A percentile compares a stretch with the other conserved stretches of the same genome.
Evolutionary conservation across 106 monocot species (phyloP).

Genomic region (Hemerocallis citrina): DNA sequence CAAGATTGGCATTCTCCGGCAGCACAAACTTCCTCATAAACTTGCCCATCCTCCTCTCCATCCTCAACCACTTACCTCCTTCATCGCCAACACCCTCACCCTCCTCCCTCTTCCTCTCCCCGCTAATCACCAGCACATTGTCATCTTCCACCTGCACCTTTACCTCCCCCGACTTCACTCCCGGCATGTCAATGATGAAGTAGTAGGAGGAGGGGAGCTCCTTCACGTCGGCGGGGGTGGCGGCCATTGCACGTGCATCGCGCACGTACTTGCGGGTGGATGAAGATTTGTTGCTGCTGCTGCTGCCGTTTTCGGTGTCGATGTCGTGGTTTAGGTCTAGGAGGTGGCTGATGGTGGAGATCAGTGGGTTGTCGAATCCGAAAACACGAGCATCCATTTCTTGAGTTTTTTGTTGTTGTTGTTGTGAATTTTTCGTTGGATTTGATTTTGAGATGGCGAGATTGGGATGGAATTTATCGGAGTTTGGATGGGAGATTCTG

Average conservation of each 20-base stretch:
- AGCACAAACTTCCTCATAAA: conserved; percentile 65
- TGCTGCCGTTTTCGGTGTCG: background rate
- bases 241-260: conserved; percentile 51
- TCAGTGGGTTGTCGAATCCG: background rate
- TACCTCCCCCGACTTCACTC: conserved; percentile 35
- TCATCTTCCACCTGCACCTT: conserved; percentile 48
- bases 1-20: conserved; percentile 46
- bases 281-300: too few species aligned
- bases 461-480: background rate
- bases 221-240: conserved; percentile 71
- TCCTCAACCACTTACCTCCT: conserved; percentile 43
- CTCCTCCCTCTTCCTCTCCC: conserved; percentile 31
- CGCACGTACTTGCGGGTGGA: conserved; percentile 56
- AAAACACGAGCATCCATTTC: background rate
- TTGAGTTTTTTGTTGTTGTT: background rate
- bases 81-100: conserved; percentile 11
- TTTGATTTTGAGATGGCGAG: background rate
- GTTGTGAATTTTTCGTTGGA: too few species aligned
- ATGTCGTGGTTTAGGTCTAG: background rate
- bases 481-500: background rate
- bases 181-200: conserved; percentile 75
- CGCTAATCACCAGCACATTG: conserved; percentile 31
- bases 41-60: conserved; percentile 73
- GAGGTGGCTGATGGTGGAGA: background rate
- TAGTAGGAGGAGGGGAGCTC: conserved; percentile 39